Base-by-base conservation (phyloP, 2,329 filamentous ascomycete species). In the Aspergillus sclerotialis region DNA sequence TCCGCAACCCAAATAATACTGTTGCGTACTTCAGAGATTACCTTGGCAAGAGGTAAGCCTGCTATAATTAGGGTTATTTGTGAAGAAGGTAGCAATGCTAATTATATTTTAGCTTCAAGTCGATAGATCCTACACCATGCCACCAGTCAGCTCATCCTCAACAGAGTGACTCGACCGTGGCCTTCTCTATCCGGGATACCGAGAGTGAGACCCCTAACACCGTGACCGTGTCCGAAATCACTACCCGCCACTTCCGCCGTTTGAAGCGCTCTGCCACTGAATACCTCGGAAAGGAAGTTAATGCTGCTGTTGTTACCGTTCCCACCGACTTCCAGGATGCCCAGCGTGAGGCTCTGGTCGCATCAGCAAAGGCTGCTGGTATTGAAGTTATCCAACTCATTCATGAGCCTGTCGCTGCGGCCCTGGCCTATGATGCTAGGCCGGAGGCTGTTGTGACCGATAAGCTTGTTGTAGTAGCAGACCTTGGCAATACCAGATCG, bases 1-100 rank as follows among this genome's bases (percentile, higher is more conserved):
- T 96, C 49, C 84, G 92, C 58, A 96, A 98, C 67, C 75, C 87
- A 46, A 77, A 78, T 61, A 96, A 96, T 74, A 95, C 92, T 14
- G 77, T 95, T 57, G 85, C 87, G 59, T 94, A 86, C 71, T 98
- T 96, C 74, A 82, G 88, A 66, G 92, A 98, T 58, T 95, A 88
- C 65, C 68, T 98, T 34, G 92, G 92, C 52, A 85, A 94, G 75
- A 84, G 94, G 84, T 93, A 79, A 39, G 35, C 28, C 12, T 28
- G 14, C 29, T 27, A 24, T 14, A 12, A 25, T 10, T 16, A 16
- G 11, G 5, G 17, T 23, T 24, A 23, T 8, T 23, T 24, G 18
- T 27, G 24, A 33, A 32, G 28, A 32, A 27, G 28, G 28, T 19
- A 24, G n/a, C 19, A n/a, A 14, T 43, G n/a, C 39, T 43, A 30